These are phyloP conservation scores for Trichoderma polysporum DNA, from an alignment of 2,329 filamentous ascomycete genomes.

Conservation along the genomic window DNA sequence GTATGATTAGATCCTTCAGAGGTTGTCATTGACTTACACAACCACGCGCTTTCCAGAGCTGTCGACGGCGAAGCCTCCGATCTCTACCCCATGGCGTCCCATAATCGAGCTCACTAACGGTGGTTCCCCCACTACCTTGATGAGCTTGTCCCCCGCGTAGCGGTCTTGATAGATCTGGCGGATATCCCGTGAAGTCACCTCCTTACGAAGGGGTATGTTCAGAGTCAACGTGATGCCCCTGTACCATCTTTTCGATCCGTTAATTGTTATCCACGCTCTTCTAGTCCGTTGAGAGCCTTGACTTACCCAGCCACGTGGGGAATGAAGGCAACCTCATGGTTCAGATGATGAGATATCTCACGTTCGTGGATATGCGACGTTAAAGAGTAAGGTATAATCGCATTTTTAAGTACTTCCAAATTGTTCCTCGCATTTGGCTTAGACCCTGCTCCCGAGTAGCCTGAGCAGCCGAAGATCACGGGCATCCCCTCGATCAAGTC, in stretches of 20 bases:
- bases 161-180: conserved; percentile 93
- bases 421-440: conserved; percentile 96
- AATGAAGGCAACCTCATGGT: conserved; percentile 77
- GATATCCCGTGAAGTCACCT: conserved; percentile 88
- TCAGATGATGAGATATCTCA: conserved; percentile 71
- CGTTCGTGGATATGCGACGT: conserved; percentile 94
- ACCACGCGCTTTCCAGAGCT: no score
- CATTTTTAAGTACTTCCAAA: conserved; percentile 54
- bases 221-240: conserved; percentile 92
- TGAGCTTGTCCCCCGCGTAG: conserved; percentile 91
- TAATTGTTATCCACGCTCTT: background rate
- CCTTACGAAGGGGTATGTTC: conserved; percentile 79
- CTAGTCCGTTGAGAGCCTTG: background rate
- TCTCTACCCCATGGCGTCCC: no score
- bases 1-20: no score
- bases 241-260: conserved; percentile 64
- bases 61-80: no score
- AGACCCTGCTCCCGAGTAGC: conserved; percentile 92
- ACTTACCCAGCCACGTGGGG: conserved; percentile 60
- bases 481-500: background rate
- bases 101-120: no score
- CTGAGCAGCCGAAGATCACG: conserved; percentile 55
- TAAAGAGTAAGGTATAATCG: conserved; percentile 49
- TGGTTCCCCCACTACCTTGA: conserved; percentile 93
- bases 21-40: no score